phyloP scores from a whole-genome alignment of 176 grass and related monocot genomes.

The Hyparrhenia diplandra region DNA sequence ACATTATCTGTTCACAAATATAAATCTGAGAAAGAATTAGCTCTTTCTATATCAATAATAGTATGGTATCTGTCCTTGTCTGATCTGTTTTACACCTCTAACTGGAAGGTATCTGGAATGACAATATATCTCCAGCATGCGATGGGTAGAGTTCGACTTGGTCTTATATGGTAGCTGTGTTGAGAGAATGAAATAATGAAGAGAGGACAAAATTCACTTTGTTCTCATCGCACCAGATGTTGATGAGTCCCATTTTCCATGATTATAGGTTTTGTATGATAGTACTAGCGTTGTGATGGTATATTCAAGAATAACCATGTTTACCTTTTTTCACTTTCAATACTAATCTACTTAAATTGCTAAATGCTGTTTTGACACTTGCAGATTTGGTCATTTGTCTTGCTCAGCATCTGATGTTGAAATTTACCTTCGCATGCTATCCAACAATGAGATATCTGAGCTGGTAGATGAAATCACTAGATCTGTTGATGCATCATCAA shows the following conservation, averaged over 20 bases:
- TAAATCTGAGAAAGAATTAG: neutral
- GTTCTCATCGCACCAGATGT: neutral
- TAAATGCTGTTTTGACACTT: neutral
- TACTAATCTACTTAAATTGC: neutral
- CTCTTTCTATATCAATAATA: neutral
- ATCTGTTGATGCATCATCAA: conserved; percentile 46
- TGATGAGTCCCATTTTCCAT: neutral
- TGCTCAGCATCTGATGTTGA: conserved; percentile 87
- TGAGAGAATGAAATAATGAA: neutral
- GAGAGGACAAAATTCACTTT: neutral
- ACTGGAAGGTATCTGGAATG: neutral
- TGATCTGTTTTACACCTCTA: neutral
- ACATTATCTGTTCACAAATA: neutral
- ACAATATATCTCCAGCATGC: neutral
- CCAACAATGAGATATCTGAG: conserved; percentile 51
- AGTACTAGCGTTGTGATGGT: neutral
- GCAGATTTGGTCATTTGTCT: conserved; percentile 90
- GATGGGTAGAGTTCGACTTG: neutral
- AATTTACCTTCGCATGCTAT: conserved; percentile 68
- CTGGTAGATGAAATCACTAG: conserved; percentile 59
- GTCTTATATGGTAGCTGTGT: neutral
- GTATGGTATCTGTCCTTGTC: neutral
- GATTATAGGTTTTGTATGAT: neutral
- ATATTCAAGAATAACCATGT: neutral
- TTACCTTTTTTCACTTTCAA: neutral